These are phyloP conservation scores for Bigelowiella natans DNA, from an alignment of 78 protist genomes.

Conservation along the genomic window DNA sequence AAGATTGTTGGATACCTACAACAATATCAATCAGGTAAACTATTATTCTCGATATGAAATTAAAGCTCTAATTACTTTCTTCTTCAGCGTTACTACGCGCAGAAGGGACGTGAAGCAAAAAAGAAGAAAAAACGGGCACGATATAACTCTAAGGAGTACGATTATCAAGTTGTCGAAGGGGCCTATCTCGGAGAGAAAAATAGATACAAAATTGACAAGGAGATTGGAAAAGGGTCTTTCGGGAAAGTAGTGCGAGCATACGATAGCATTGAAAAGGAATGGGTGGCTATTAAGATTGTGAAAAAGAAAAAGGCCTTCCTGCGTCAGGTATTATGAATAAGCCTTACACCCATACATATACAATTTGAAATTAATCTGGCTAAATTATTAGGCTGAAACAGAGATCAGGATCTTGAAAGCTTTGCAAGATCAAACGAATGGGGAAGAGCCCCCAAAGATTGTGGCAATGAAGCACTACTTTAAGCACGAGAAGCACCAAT, in stretches of 20 bases:
- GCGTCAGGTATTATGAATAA: constrained; percentile 58
- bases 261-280: constrained; percentile 23
- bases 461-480: constrained; percentile 68
- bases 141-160: constrained; percentile 19
- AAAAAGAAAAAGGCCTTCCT: constrained; percentile 65
- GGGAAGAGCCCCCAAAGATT: constrained; percentile 21
- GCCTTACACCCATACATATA: constrained; percentile 29
- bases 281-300: constrained; percentile 81
- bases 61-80: not conserved
- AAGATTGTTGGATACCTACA: constrained; percentile 29
- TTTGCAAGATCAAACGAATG: not conserved
- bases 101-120: constrained; percentile 16
- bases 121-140: not conserved
- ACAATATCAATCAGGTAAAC: constrained; percentile 37
- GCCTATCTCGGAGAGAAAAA: constrained; percentile 6
- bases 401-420: not conserved
- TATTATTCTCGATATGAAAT: not conserved
- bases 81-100: not conserved
- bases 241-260: constrained; percentile 74
- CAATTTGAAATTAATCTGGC: not conserved
- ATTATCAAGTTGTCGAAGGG: constrained; percentile 34
- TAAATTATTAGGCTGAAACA: not conserved
- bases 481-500: constrained; percentile 60
- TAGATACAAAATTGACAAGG: constrained; percentile 43
- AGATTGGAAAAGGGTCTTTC: constrained; percentile 84